Conservation (phyloP, 306 rosid genomes). For the Lathyrus oleraceus region DNA sequence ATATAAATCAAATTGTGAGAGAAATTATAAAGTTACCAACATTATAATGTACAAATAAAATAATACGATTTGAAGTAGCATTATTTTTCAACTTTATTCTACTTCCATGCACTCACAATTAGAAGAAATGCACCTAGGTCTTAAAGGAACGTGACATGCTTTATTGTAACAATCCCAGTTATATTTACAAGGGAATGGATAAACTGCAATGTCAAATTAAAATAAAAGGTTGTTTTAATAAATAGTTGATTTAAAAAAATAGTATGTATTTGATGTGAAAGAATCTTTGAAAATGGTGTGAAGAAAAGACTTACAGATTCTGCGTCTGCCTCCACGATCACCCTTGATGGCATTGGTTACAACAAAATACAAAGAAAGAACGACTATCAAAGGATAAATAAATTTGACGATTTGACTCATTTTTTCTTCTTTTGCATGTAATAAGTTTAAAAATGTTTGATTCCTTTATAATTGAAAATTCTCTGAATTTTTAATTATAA, state of each 20-base stretch:
- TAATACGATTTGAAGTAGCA: too few relatives aligned
- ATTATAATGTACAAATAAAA: too few relatives aligned
- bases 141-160: neutral
- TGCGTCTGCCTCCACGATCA: accelerated
- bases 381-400: neutral
- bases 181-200: neutral
- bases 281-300: neutral
- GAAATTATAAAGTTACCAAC: too few relatives aligned
- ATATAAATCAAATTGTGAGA: too few relatives aligned
- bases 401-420: neutral
- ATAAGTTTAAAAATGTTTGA: neutral
- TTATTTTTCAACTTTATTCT: neutral
- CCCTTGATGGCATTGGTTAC: neutral
- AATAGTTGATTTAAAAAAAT: neutral
- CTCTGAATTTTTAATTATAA: neutral
- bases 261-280: neutral
- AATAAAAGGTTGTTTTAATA: neutral
- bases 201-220: neutral
- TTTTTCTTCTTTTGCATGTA: neutral
- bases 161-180: neutral
- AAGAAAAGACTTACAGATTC: neutral
- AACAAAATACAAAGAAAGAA: neutral
- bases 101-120: neutral
- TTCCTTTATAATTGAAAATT: neutral
- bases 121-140: neutral